Percentiles rank a stretch among this genome's conserved stretches.
These are phyloP conservation scores for Musa itinerans DNA, from an alignment of 176 grass and related monocot genomes.

Conservation along the genomic window DNA sequence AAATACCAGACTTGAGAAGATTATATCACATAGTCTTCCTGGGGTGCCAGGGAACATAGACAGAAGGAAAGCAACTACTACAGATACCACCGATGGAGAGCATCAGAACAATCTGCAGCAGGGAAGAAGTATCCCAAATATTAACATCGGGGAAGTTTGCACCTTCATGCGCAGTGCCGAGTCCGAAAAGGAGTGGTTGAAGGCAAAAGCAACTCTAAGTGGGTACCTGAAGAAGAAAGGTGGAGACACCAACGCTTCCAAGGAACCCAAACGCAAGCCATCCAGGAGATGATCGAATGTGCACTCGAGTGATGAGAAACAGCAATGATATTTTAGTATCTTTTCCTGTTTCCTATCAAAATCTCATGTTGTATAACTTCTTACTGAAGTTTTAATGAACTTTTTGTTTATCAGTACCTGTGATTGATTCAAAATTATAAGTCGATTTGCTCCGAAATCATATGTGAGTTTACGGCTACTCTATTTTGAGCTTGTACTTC, in stretches of 20 bases:
- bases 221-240: constrained; percentile 55
- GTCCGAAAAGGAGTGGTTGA: constrained; percentile 70
- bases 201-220: constrained; percentile 52
- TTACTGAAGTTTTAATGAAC: too few relatives aligned
- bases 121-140: constrained; percentile 46
- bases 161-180: constrained; percentile 77
- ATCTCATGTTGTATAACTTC: too few relatives aligned
- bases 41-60: not conserved
- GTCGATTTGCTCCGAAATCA: too few relatives aligned
- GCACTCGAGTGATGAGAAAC: not conserved
- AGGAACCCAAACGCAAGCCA: constrained; percentile 30
- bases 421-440: too few relatives aligned
- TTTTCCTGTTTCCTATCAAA: too few relatives aligned
- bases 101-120: constrained; percentile 17
- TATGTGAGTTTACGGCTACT: too few relatives aligned
- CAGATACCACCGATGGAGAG: not conserved
- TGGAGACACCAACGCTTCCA: constrained; percentile 29
- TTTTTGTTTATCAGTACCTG: too few relatives aligned
- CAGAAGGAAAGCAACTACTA: not conserved
- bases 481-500: too few relatives aligned
- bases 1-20: not conserved
- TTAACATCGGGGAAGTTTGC: constrained; percentile 73
- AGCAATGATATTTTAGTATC: too few relatives aligned
- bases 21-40: not conserved
- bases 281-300: not conserved